Evolutionary conservation across 179 eudicot genomes (phyloP), one percentile per base, ranked within the genome.

Genomic region (Actinidia polygama): DNA sequence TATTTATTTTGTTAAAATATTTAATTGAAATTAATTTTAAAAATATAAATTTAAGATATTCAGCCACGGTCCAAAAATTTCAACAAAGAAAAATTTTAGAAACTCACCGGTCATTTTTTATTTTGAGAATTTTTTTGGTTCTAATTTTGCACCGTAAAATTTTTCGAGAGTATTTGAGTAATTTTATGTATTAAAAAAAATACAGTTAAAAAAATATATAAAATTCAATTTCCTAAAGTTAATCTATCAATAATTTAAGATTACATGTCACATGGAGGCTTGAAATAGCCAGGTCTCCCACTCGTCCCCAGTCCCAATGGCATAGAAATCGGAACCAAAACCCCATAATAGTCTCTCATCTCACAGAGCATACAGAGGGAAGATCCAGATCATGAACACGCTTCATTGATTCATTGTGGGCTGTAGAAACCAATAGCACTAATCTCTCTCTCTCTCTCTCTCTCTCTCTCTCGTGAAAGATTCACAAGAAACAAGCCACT

Each of bases 381-480:
- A 16, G 6, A 21, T n/a, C 26, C 4, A 46, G 57, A 4, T 15
- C 21, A 7, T 21, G 16, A 23, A 10, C 19, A 49, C 15, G 11
- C 21, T 78, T 23, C 36, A 30, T 30, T 30, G 36, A 30, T 64
- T 64, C 12, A 40, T 4, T 11, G 71, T 23, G 21, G 44, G 5
- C 36, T 59, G 0, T 10, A 5, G 8, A 78, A 4, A 3, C 9
- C 49, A 40, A 4, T 44, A 19, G 8, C 50, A 5, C 44, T 40
- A 40, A 19, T 58, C 21, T 30, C 46, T 36, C 81, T 18, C 46
- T 36, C 81, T 18, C 49, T 49, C 81, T 67, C 74, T 30, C 46
- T 19, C 81, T 18, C 26, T 7, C 63, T 64, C 49, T 49, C 81
- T 67, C 74, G 61, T 79, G 72, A 78, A 30, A 63, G 12, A 9